Base-by-base conservation (phyloP, 768 basidiomycete genomes). In the Kwoniella bestiolae region DNA sequence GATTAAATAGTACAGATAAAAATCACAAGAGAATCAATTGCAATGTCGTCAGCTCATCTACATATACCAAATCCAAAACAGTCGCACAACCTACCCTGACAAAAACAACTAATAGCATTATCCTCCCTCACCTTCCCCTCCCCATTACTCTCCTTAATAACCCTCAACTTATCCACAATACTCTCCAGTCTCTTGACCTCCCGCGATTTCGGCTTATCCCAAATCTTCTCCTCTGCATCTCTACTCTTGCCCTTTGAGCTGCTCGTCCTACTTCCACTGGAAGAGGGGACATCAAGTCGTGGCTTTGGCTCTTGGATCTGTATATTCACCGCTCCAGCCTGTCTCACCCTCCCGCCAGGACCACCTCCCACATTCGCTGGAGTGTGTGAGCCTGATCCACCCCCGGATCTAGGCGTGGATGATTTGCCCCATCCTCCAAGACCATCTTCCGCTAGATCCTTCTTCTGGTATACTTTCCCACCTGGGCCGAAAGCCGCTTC, bases 61-160 rank as follows among this genome's bases (percentile, higher is more conserved):
- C 11, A 18, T 16, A 18, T 47, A 49, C 31, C 11, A 35, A 35
- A 28, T 21, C 14, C 25, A 29, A 16, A 51, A 47, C n/a, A n/a
- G n/a, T n/a, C n/a, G n/a, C n/a, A n/a, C 38, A 28, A 71, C 78
- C 65, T 53, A 81, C 80, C 78, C 49, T 77, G 78, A 63, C 80
- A 81, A 55, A 79, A 81, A 63, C 80, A 81, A 23, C 67, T 60
- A 11, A 56, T 38, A 16, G 31, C 59, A 5, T 60, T 63, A 14
- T 71, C 61, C 7, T 53, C 38, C 32, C 66, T 56, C 26, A 67
- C 65, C 57, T 72, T 75, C n/a, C 67, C 71, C 28, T 72, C 65
- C 16, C 70, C 70, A 21, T 71, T 67, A n/a, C 69, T 67, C 28
- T 57, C 64, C 44, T 67, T 69, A 0, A 73, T 57, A 7, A 56